Conservation (phyloP, 176 grass and related monocot genomes). For the Cenchrus purpureus region DNA sequence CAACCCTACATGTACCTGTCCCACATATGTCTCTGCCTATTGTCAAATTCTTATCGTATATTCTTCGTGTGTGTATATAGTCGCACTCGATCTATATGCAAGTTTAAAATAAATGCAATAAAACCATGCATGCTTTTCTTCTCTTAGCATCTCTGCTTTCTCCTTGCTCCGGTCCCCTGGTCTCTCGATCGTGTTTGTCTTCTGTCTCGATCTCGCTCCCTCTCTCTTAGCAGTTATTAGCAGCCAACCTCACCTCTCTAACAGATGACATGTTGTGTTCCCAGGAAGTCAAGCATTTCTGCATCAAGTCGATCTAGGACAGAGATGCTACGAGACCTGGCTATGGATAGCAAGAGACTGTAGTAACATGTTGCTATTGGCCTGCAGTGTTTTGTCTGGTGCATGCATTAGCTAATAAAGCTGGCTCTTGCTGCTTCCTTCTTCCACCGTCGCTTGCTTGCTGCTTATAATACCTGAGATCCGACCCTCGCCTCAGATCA, state of each 20-base stretch:
- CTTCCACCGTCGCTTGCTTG: no score
- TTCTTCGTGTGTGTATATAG: no score
- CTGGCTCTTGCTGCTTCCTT: neutral
- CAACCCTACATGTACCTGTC: neutral
- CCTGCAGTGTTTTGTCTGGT: neutral
- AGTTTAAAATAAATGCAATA: neutral
- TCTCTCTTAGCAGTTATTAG: neutral
- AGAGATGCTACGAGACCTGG: neutral
- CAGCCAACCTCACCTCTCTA: neutral
- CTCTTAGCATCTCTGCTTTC: neutral
- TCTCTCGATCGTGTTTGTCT: neutral
- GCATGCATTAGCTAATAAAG: neutral
- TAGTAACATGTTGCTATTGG: neutral
- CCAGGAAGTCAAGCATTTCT: slow-evolving; percentile 8
- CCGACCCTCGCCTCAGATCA: neutral
- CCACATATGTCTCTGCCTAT: neutral
- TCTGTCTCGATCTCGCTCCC: no score
- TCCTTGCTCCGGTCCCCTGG: neutral
- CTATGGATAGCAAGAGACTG: no score
- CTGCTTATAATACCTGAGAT: neutral
- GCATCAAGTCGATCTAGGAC: neutral
- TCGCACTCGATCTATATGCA: neutral
- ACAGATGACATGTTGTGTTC: slow-evolving; percentile 7
- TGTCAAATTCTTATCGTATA: neutral
- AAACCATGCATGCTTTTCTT: neutral